Base-by-base conservation (phyloP, 768 basidiomycete genomes). In the Agrocybe chaxingu region DNA sequence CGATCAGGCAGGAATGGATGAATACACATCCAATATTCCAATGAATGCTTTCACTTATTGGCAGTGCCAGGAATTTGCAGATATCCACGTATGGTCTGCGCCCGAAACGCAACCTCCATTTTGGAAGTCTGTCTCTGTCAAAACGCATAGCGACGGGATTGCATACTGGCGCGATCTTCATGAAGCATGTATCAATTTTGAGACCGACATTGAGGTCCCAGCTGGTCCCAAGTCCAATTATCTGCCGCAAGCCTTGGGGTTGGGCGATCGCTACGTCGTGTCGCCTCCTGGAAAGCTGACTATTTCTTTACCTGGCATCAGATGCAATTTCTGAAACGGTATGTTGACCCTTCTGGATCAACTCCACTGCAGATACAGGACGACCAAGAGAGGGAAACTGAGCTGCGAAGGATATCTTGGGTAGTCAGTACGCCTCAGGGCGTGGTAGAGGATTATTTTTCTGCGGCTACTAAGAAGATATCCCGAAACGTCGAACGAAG, bases 241-340 rank as follows among this genome's bases (percentile, higher is more conserved):
- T 34, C 59, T 24, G 45, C 57, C 35, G 59, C 65, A 9, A 63
- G 58, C 16, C 39, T 68, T 16, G 59, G 63, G 24, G 58, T 79
- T 11, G 70, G 67, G 44, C 73, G 75, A 50, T 76, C 77, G n/a
- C 68, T 89, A n/a, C 79, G 82, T 37, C 80, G 84, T 12, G 56
- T 65, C 18, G 67, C 66, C 2, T 82, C 83, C 1, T 92, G 89
- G 89, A 75, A 69, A 31, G 61, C 75, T 10, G 62, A 71, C 4
- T 91, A 90, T 59, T 69, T 74, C 48, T 65, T 92, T 42, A 80
- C 85, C 0, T 82, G 79, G 77, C 77, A 81, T 61, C 89, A 92
- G 64, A 78, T 70, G 36, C 78, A 79, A 48, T 90, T 84, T 66
- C 66, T 92, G 54, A 73, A 72, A 37, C 75, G 73, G 48, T 79